Conservation (phyloP, 176 grass and related monocot species). For the Carex kokanica region DNA sequence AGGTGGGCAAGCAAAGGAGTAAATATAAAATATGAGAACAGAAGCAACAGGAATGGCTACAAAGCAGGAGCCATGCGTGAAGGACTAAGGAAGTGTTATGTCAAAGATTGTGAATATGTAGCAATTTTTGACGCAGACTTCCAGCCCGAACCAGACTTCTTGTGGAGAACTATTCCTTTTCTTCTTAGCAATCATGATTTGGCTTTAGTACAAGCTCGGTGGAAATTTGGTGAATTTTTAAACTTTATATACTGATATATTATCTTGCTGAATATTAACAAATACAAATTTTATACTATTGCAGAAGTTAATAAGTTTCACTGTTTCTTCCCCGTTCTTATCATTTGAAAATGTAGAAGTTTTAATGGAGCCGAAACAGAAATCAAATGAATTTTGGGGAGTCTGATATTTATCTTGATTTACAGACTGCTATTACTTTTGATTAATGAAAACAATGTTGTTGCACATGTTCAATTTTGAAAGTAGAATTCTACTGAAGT, state of each 20-base stretch:
- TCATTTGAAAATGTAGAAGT: neutral
- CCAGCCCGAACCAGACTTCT: constrained; percentile 69
- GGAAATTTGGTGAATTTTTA: constrained; percentile 46
- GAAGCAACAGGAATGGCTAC: constrained; percentile 74
- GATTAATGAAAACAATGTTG: neutral
- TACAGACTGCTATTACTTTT: neutral
- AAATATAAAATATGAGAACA: constrained; percentile 56
- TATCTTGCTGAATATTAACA: neutral
- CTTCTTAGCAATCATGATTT: constrained; percentile 44
- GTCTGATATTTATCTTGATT: neutral
- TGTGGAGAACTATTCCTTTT: constrained; percentile 46
- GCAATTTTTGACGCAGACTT: constrained; percentile 87
- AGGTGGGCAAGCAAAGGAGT: constrained; percentile 65
- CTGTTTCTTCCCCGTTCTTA: neutral
- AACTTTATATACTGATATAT: neutral
- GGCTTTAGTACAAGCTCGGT: constrained; percentile 76
- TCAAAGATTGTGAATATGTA: constrained; percentile 48
- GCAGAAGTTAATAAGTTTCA: neutral
- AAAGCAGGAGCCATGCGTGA: constrained; percentile 88
- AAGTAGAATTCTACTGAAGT: neutral
- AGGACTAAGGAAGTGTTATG: constrained; percentile 65
- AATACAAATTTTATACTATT: neutral
- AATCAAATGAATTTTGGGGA: neutral
- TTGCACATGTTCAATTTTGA: neutral
- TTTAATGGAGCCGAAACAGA: neutral